phyloP scores from a whole-genome alignment of 176 grass and related monocot species.

The Olyra latifolia region DNA sequence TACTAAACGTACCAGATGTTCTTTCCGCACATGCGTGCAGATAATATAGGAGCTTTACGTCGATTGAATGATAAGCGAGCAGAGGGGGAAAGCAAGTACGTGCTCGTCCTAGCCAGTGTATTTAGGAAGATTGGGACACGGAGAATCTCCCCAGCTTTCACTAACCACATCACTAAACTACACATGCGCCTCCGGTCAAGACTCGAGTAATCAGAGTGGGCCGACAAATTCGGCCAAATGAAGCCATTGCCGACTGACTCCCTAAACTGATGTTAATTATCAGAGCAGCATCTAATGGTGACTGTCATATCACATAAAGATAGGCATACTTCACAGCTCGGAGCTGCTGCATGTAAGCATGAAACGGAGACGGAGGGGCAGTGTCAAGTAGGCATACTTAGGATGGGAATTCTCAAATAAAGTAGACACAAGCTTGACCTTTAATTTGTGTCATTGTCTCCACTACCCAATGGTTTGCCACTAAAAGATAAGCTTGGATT shows the following conservation, averaged over 20 bases:
- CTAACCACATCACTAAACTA: not conserved
- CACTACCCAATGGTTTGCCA: slow-evolving; percentile 27
- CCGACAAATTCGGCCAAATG: slow-evolving; percentile 34
- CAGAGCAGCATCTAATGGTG: not conserved
- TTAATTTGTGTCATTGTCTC: not conserved
- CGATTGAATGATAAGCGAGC: slow-evolving; percentile 41
- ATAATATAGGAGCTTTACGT: not conserved
- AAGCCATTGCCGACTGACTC: slow-evolving; percentile 1
- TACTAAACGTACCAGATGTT: slow-evolving; percentile 13
- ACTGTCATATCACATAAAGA: slow-evolving; percentile 5
- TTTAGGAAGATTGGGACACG: slow-evolving; percentile 38
- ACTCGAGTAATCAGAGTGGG: not conserved
- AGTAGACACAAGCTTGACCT: not conserved
- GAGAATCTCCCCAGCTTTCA: slow-evolving; percentile 34
- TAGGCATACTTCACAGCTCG: not conserved
- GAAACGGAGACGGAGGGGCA: not conserved
- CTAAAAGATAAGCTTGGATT: slow-evolving; percentile 24
- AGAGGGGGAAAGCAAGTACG: not conserved
- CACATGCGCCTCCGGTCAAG: slow-evolving; percentile 13
- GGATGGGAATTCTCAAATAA: slow-evolving; percentile 17
- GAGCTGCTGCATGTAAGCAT: too few species aligned
- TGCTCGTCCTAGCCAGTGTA: slow-evolving; percentile 51
- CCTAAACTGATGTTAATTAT: not conserved
- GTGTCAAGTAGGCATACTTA: not conserved
- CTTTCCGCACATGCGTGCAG: slow-evolving; percentile 32